Conservation (phyloP, 139 green algal genomes). For the Chlorella sorokiniana region DNA sequence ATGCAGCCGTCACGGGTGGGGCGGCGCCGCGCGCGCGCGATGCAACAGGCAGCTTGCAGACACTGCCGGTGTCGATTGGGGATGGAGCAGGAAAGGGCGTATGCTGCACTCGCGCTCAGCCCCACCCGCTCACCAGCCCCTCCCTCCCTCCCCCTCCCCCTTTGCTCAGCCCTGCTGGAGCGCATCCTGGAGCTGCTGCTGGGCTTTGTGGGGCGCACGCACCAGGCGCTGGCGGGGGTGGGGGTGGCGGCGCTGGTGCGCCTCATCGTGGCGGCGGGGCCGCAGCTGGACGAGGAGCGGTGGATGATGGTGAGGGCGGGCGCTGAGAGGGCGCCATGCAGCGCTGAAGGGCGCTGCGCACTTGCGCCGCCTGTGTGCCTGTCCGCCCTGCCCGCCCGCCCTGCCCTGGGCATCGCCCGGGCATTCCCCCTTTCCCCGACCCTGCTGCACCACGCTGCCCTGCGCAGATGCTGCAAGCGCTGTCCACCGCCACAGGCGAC, state of each 20-base stretch:
- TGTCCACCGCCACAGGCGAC: constrained; percentile 55
- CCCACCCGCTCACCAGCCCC: no score
- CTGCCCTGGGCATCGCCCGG: constrained; percentile 1
- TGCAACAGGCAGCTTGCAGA: no score
- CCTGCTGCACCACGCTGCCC: no score
- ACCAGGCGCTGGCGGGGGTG: constrained; percentile 89
- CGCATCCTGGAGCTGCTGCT: constrained; percentile 79
- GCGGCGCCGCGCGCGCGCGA: no score
- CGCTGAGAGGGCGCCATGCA: no score
- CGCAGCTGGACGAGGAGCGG: constrained; percentile 48
- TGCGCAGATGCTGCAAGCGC: constrained; percentile 51
- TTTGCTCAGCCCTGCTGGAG: constrained; percentile 57
- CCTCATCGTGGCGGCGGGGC: constrained; percentile 66
- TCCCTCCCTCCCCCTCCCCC: background rate
- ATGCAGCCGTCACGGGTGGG: constrained; percentile 43
- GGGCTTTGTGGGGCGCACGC: constrained; percentile 81
- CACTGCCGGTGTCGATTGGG: no score
- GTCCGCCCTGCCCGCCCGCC: background rate
- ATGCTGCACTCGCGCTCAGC: no score
- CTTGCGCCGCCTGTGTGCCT: no score
- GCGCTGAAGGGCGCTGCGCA: no score
- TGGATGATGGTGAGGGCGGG: constrained; percentile 61
- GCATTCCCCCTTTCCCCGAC: background rate
- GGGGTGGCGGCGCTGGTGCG: constrained; percentile 87
- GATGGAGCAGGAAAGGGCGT: no score